Percentiles rank a stretch among this genome's conserved stretches.
Evolutionary conservation across 2,329 filamentous ascomycete species (phyloP).

Genomic region (Huntiella bhutanensis): DNA sequence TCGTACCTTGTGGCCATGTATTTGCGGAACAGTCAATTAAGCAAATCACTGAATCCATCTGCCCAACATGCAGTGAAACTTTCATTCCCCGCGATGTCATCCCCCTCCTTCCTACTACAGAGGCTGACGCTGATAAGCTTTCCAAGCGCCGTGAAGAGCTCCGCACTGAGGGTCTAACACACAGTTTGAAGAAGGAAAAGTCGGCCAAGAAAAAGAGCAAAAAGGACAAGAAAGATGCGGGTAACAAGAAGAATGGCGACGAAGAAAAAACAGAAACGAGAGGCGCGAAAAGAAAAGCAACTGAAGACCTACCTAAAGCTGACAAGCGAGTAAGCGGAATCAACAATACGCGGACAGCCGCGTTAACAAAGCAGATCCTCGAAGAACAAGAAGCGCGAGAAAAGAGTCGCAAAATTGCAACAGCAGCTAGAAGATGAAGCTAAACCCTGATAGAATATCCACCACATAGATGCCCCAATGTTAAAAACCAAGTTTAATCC

Average conservation of each 20-base stretch:
- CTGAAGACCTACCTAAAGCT: conserved; percentile 11
- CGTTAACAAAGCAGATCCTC: conserved; percentile 67
- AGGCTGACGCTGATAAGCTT: conserved; percentile 51
- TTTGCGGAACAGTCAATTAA: conserved; percentile 76
- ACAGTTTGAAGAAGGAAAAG: conserved; percentile 72
- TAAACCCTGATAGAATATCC: neutral
- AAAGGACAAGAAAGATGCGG: conserved; percentile 47
- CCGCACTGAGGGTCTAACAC: conserved; percentile 52
- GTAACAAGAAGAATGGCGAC: neutral
- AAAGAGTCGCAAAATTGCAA: conserved; percentile 25
- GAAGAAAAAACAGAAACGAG: conserved; percentile 20
- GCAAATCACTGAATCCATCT: conserved; percentile 47
- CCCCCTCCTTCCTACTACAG: conserved; percentile 54
- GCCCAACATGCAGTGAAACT: conserved; percentile 54
- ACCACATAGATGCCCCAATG: neutral
- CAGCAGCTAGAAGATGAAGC: conserved; percentile 22
- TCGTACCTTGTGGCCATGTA: conserved; percentile 89
- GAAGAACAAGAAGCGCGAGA: conserved; percentile 76
- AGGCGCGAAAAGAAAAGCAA: conserved; percentile 17
- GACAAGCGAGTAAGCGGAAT: conserved; percentile 39
- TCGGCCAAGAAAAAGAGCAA: conserved; percentile 36
- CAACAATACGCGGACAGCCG: conserved; percentile 74
- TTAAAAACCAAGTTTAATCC: neutral
- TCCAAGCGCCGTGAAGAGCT: conserved; percentile 49
- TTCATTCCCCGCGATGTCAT: conserved; percentile 63